Conservation (phyloP, 2,329 filamentous ascomycete genomes). For the Seiridium unicorne region DNA sequence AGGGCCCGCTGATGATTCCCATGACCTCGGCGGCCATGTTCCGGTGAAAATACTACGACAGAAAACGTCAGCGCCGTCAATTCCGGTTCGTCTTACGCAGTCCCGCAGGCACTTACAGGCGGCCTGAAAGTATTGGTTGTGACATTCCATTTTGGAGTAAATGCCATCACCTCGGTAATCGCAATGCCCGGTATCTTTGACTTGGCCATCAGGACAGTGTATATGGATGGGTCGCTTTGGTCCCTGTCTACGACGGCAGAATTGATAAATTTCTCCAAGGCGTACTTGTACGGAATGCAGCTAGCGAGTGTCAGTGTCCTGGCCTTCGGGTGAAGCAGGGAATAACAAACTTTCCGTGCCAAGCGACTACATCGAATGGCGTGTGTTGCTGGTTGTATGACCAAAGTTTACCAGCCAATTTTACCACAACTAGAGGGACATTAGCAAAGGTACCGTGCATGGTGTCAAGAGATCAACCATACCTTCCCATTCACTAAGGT, state of each 20-base stretch:
- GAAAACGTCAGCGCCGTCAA: background rate
- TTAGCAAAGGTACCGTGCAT: background rate
- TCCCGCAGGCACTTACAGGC: conserved; percentile 27
- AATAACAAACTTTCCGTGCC: conserved; percentile 60
- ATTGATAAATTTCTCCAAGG: conserved; percentile 52
- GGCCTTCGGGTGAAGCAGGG: background rate
- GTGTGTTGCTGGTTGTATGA: conserved; percentile 58
- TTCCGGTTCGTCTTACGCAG: background rate
- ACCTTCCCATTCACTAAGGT: conserved; percentile 19
- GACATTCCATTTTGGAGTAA: conserved; percentile 62
- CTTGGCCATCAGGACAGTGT: conserved; percentile 58
- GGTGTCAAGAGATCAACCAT: conserved; percentile 7
- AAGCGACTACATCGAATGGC: conserved; percentile 65
- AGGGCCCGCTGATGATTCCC: conserved; percentile 37
- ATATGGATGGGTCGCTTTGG: conserved; percentile 62
- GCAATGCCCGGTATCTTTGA: conserved; percentile 51
- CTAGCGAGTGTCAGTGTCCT: background rate
- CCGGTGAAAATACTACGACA: conserved; percentile 51
- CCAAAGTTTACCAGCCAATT: conserved; percentile 59
- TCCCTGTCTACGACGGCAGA: conserved; percentile 57
- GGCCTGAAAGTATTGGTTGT: conserved; percentile 55
- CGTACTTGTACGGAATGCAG: conserved; percentile 43
- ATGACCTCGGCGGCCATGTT: conserved; percentile 52
- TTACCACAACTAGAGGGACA: conserved; percentile 44
- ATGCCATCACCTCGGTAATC: conserved; percentile 61